Evolutionary conservation across 495 filamentous ascomycete genomes (phyloP).

Genomic region (Neurospora cerealis): DNA sequence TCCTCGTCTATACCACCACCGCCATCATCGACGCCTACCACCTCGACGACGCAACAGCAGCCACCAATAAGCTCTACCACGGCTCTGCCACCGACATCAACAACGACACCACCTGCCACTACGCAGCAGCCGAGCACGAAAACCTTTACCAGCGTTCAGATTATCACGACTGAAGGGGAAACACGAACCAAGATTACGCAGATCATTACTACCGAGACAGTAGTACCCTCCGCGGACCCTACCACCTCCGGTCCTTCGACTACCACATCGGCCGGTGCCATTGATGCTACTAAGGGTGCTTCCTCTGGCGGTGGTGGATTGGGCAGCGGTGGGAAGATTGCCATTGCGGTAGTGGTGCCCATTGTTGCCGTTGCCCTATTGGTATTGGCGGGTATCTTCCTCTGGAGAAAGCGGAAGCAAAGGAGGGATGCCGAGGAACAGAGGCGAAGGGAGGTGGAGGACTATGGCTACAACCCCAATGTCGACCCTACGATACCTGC

Average conservation of each 20-base stretch:
- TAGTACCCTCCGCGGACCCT: neutral
- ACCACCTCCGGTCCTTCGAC: conserved; percentile 12
- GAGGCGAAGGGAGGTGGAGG: conserved; percentile 87
- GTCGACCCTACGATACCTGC: conserved; percentile 74
- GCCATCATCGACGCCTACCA: conserved; percentile 2
- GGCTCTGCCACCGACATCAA: conserved; percentile 15
- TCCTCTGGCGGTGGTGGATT: conserved; percentile 21
- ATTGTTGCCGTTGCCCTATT: conserved; percentile 82
- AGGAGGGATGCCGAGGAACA: conserved; percentile 78
- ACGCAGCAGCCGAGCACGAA: neutral
- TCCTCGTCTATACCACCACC: conserved; percentile 5
- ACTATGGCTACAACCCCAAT: conserved; percentile 94
- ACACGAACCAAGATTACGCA: conserved; percentile 16
- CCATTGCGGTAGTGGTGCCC: conserved; percentile 88
- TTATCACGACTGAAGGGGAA: conserved; percentile 8
- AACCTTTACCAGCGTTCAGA: neutral
- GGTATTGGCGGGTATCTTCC: conserved; percentile 61
- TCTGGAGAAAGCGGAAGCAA: conserved; percentile 81
- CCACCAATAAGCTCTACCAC: conserved; percentile 17
- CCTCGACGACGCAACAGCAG: conserved; percentile 2
- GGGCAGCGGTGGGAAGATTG: conserved; percentile 53
- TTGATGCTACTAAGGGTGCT: conserved; percentile 20
- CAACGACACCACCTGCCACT: conserved; percentile 15
- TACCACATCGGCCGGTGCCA: conserved; percentile 16
- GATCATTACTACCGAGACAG: conserved; percentile 15